Evolutionary conservation across 2,329 filamentous ascomycete genomes (phyloP).

Genomic region (Aspergillus thermomutatus): DNA sequence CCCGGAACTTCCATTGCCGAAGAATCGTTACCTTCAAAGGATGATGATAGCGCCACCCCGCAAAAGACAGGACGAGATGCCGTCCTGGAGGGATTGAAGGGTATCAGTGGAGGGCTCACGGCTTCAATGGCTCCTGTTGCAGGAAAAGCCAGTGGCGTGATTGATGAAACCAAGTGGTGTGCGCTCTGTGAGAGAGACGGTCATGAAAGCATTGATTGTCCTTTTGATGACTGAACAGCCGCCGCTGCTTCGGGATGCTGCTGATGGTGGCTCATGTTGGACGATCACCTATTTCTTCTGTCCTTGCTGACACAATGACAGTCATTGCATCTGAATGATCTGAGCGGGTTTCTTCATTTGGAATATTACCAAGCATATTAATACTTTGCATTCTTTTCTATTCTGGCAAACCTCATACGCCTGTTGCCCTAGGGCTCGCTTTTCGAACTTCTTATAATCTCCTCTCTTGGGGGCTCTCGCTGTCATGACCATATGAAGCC

Average conservation of each 20-base stretch:
- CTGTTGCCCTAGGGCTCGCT: neutral
- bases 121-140: conserved; percentile 61
- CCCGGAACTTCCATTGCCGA: conserved; percentile 14
- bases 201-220: conserved; percentile 93
- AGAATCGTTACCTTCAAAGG: conserved; percentile 11
- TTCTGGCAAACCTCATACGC: neutral
- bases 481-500: neutral
- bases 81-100: conserved; percentile 42
- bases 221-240: conserved; percentile 68
- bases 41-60: conserved; percentile 19
- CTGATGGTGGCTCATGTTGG: conserved; percentile 5
- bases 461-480: neutral
- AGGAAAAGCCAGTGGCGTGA: conserved; percentile 71
- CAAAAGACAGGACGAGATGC: conserved; percentile 41
- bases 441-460: neutral
- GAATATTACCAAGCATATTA: neutral
- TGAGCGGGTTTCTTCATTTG: neutral
- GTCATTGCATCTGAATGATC: conserved; percentile 5
- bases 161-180: conserved; percentile 91
- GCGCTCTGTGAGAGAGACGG: conserved; percentile 94
- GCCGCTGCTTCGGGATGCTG: neutral
- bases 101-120: conserved; percentile 35
- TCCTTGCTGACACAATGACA: conserved; percentile 10
- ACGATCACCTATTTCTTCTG: neutral
- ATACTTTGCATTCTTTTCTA: neutral